Evolutionary conservation across 371 early-diverging fungal species (phyloP).

Genomic region (Haplosporangium sp.): DNA sequence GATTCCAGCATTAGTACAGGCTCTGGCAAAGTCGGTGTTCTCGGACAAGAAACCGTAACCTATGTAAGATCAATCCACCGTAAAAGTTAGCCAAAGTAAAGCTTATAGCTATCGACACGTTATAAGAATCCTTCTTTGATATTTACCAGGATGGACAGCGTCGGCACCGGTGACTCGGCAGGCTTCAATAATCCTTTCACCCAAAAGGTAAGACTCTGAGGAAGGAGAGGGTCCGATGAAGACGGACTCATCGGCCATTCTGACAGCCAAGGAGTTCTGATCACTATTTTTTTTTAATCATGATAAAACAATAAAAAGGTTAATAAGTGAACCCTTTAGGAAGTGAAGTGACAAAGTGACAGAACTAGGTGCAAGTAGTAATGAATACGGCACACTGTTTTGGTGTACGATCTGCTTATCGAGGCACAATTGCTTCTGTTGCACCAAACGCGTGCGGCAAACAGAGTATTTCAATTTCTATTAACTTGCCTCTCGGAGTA

Average conservation of each 20-base stretch:
- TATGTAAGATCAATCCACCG: not conserved
- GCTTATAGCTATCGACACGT: too few relatives aligned
- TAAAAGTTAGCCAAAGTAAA: too few relatives aligned
- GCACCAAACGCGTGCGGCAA: not conserved
- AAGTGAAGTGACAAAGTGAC: conserved; percentile 6
- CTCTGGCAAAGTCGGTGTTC: conserved; percentile 80
- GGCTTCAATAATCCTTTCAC: conserved; percentile 72
- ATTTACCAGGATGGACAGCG: conserved; percentile 80
- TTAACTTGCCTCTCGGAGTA: conserved; percentile 65
- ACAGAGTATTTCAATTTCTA: not conserved
- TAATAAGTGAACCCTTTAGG: not conserved
- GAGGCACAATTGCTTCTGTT: not conserved
- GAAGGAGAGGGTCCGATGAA: conserved; percentile 80
- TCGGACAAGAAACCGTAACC: conserved; percentile 93
- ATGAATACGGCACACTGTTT: too few relatives aligned
- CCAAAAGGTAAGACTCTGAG: conserved; percentile 76
- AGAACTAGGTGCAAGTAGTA: not conserved
- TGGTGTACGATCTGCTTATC: not conserved
- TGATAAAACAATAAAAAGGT: too few relatives aligned
- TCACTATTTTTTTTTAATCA: conserved; percentile 70
- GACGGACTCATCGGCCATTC: conserved; percentile 86
- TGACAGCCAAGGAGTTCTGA: conserved; percentile 82
- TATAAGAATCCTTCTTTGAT: not conserved
- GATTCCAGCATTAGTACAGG: conserved; percentile 69
- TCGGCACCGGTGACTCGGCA: conserved; percentile 75